Evolutionary conservation across 768 basidiomycete genomes (phyloP), one percentile per base, ranked within the genome.

Genomic region (Boletus subcaerulescens): DNA sequence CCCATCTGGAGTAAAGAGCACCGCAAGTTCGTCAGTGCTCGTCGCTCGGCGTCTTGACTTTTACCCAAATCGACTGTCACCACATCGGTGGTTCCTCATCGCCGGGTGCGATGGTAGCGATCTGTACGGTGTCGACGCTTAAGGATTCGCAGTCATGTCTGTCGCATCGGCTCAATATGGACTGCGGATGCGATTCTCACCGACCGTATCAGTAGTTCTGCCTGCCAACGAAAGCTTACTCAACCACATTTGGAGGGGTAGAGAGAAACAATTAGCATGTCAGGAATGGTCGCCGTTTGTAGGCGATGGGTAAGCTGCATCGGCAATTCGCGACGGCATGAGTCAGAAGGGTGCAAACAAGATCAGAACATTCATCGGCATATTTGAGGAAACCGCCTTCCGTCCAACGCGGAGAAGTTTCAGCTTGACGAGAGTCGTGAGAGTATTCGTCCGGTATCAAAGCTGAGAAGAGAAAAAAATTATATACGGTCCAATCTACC

Each of bases 21-120:
- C 33, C 14, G 33, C 33, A 35, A 5, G 33, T 3, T 14, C 33
- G 33, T 35, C 33, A 5, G 33, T 35, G 33, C 33, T 24, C 17
- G 3, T 5, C 15, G n/a, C 17, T 52, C 56, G 62, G 56, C 14
- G 15, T 64, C 42, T 39, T 45, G 29, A 57, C 40, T 48, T 41
- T 43, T 33, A n/a, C 6, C 39, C 26, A 50, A 11, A 33, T 31
- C 14, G 33, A 35, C 26, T 13, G 14, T 35, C 33, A 13, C 33
- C 13, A 2, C 22, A 15, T 45, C 51, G 51, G 48, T 35, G 48
- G 8, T 45, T 44, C 42, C 20, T 18, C 39, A 41, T 46, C 40
- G 15, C 47, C 36, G 18, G 31, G 13, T 3, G 15, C 10, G 8
- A 31, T 12, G 15, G 11, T 12, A 3, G 45, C 36, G 40, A 38